Evolutionary conservation across 495 filamentous ascomycete species (phyloP), one percentile per base, ranked within the genome.

Genomic region (Aspergillus nanangensis): DNA sequence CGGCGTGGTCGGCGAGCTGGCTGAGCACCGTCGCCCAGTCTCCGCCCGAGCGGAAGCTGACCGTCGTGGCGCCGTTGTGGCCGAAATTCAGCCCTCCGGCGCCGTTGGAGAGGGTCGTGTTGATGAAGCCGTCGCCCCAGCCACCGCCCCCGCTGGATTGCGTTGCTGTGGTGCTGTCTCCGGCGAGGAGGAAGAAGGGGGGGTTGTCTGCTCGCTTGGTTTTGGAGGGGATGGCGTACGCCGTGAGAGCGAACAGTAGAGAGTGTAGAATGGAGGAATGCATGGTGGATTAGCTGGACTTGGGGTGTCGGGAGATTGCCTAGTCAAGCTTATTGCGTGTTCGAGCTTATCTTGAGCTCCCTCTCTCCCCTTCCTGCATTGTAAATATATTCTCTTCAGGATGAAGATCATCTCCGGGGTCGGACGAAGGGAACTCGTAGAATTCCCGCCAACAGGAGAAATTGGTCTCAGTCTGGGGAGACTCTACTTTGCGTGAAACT

Each of bases 51-150:
- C 58, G 52, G 47, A 74, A 80, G 8, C 65, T 70, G 11, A 67
- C 73, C 0, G 76, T 80, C 4, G 76, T 79, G 5, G 73, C 73
- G 7, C 76, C 77, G 37, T 74, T 74, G 41, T 75, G 63, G 7
- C 74, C 77, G 23, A 64, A 65, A 48, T 80, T 76, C 9, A 59
- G 57, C 2, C 76, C 77, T 32, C 52, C 56, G 8, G 75, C 74
- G 2, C 63, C 67, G 9, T 46, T 44, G 14, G 52, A 49, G 5
- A 52, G 39, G 13, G 78, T 62, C 2, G 71, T 66, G 10, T 59
- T 66, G n/a, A 80, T 62, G 33, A 78, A 70, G 3, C 72, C 77
- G 34, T 74, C 56, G 27, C 77, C 77, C 77, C 76, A 80, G 22
- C 76, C 68, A 33, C 65, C 67, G 17, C 50, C 50, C 20, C 14